Conservation (phyloP, 305 asterid species). For the Fraxinus sp. region DNA sequence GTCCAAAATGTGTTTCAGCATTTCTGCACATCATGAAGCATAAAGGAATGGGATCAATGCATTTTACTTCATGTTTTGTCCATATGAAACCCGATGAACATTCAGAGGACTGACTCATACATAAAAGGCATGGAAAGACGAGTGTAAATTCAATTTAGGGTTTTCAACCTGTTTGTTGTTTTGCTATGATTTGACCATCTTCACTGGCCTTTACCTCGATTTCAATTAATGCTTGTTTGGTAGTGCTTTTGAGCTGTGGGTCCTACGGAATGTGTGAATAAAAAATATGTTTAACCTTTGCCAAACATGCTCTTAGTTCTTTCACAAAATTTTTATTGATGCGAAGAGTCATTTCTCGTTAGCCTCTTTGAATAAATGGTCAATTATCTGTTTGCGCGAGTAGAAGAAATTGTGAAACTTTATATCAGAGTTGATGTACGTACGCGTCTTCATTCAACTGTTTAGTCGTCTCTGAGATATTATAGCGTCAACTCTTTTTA, state of each 20-base stretch:
- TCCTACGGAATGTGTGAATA: background rate
- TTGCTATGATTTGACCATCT: no score
- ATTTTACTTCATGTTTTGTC: background rate
- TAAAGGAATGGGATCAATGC: background rate
- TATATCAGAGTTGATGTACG: background rate
- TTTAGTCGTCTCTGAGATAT: background rate
- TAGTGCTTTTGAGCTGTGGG: no score
- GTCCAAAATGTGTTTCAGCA: background rate
- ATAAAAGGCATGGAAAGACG: background rate
- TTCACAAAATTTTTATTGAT: background rate
- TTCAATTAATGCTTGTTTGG: background rate
- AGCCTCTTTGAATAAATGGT: background rate
- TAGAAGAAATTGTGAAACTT: background rate
- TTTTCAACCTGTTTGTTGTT: background rate
- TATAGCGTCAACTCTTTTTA: background rate
- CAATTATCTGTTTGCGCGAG: background rate
- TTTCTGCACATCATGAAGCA: background rate
- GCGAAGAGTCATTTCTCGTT: background rate
- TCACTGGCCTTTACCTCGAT: no score
- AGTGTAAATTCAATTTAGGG: background rate
- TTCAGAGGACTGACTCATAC: background rate
- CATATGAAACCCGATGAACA: background rate
- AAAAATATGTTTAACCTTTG: background rate
- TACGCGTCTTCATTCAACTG: background rate
- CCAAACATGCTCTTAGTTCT: background rate